Base-by-base conservation (phyloP, 805 yeast species). In the Cyberlindnera nakhonratchasimensis region DNA sequence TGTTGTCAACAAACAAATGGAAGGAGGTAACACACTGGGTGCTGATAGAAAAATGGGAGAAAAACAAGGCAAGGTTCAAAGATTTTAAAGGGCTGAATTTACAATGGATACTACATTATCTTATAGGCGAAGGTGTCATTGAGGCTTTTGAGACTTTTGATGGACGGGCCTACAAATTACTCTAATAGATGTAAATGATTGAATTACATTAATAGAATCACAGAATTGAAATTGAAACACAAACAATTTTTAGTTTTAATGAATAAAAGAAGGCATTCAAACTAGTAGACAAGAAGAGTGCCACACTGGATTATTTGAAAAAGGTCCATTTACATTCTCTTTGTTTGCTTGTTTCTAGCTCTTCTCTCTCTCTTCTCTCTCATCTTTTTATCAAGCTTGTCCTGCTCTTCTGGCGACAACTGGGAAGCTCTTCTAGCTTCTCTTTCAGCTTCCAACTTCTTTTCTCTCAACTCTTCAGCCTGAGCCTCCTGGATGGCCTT, bases 341-440 rank as follows among this genome's bases (percentile, higher is more conserved):
- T 47, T n/a, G 34, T 34, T 49, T 52, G 54, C 39, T 46, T 56
- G 52, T 57, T 72, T 79, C 65, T 82, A 82, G 65, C 77, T 80
- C 86, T 86, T 69, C 88, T 80, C 61, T 82, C 86, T 64, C 80
- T 87, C 71, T 82, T 87, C 53, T 86, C 95, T 52, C 71, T 71
- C 63, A 83, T 87, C 69, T 83, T 86, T 69, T 79, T 80, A 51
- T 85, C 91, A 32, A 75, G 63, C 67, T 84, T 86, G 52, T 80
- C 80, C 67, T 85, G 93, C 60, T 84, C 93, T 56, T 82, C 88
- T 47, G 87, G 82, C 34, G 82, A 71, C 58, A 85, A 66, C 51
- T 72, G 73, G 49, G 75, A 55, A 40, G 69, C 67, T 51, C 83
- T 83, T 65, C 78, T 80, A 55, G 77, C 79, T 55, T 75, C 76